Base-by-base conservation (phyloP, 176 grass and related monocot species). In the Ensete glaucum region DNA sequence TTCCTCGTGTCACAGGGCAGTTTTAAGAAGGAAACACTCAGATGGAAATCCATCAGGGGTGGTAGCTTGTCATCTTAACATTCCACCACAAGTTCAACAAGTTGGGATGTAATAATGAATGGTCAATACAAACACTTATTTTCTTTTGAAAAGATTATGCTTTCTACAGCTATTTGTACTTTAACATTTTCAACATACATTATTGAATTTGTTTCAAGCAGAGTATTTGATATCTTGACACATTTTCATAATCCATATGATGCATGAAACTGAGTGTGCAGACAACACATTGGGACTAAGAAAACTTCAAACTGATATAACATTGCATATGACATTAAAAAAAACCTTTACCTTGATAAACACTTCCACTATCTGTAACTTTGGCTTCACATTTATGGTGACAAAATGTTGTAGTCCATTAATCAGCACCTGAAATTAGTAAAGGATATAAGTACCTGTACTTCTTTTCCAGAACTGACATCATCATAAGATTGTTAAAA, bases 331-430 rank as follows among this genome's bases (percentile, higher is more conserved):
- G 66, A 60, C 20, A 53, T 43, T 22, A 62, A 50, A 79, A 80
- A 68, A 48, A 11, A 21, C 21, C 17, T 26, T 52, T 83, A 95
- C 96, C 96, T 99, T 99, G 67, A 95, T 77, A 72, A 99, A 99
- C 60, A 85, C 80, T 71, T 99, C 96, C 43, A 99, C 96, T 66
- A 80, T 84, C 85, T 99, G 96, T 71, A 99, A 78, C 79, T 88
- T 99, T 12, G 88, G 96, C 78, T 85, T 95, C 76, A 99, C 91
- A 88, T 95, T 99, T 22, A 74, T 63, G 54, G 90, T 82, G 73
- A 93, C 88, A 56, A 99, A 89, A 80, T 99, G 96, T 75, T 89
- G 86, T 51, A 99, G 63, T 58, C 91, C 91, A 89, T 91, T 99
- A 80, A 99, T 99, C 75, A 95, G 77, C 24, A 99, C 96, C 96